Evolutionary conservation across 768 basidiomycete genomes (phyloP), one percentile per base, ranked within the genome.

Genomic region (Leucocoprinus birnbaumii): DNA sequence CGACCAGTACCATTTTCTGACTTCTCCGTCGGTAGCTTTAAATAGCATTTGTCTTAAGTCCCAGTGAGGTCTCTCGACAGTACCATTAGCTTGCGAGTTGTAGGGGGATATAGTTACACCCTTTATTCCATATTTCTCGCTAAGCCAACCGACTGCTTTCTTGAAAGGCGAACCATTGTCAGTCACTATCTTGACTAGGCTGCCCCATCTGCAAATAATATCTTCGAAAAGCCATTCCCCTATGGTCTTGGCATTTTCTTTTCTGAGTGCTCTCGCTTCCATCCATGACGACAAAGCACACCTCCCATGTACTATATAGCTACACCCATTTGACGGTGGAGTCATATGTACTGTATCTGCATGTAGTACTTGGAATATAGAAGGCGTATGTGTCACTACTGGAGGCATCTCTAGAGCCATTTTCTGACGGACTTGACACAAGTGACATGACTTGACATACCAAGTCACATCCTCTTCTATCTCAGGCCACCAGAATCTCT

Each of bases 141-240:
- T 37, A 2, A 68, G 40, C 56, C 59, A 64, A 2, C 41, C 43
- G 3, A 63, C 26, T 0, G 65, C 65, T 5, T 59, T 57, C 19
- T 48, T 37, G 31, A 66, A 65, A 1, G 61, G 49, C 3, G 46
- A 31, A 0, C 66, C 65, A 46, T 80, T 80, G 55, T 80, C 77
- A 0, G 71, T 75, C 0, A 78, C 67, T 16, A 80, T 72, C 21
- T 71, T 62, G 0, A 11, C 18, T 0, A 75, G 18, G 16, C 68
- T 63, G 2, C 75, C 77, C 76, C 75, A 79, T 25, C 66, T 27
- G 45, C 66, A 70, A 0, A 72, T 58, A 3, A 73, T 65, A 10
- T 74, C 67, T 56, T 66, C 61, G 8, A 63, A 65, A 0, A 69
- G 31, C 62, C 63, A 72, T 3, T 51, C 46, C 0, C 57, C 66